Evolutionary conservation across 1,284 basidiomycete species (phyloP), one percentile per base, ranked within the genome.

Genomic region (Stygiomarasmius scandens): DNA sequence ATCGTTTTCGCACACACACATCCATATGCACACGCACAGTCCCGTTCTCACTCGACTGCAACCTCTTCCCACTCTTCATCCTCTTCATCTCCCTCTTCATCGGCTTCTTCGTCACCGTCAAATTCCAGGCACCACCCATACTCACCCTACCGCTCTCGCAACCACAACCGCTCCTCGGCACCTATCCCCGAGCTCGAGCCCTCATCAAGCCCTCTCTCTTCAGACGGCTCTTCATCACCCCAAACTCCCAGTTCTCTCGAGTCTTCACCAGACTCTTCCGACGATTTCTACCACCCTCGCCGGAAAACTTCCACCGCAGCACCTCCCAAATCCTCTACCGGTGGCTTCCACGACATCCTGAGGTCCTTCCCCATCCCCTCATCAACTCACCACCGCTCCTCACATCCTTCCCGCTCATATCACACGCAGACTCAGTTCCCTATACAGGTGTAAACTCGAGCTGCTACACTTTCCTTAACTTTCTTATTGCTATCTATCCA

Each of bases 231-330:
- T 6, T 32, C 29, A 6, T 32, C 29, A 5, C 29, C 29, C 5
- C 29, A 32, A 32, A 32, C 29, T 6, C 29, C 29, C n/a, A n/a
- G n/a, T n/a, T n/a, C n/a, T n/a, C 64, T 64, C 16, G 55, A 67
- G 12, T 65, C 67, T 5, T 69, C 70, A 19, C 64, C 67, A 9
- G 48, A 67, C 41, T 55, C 57, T 41, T 53, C 58, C 14, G 61
- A 71, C 46, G 55, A 56, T 51, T 49, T 55, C 53, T 41, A 50
- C 50, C 38, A 61, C 34, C 52, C 53, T 32, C 29, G 52, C 59
- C 34, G 58, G 64, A 34, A 34, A 34, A 14, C 38, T 19, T 12
- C 38, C 16, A 4, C 38, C 38, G n/a, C 16, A 12, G 38, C 38
- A 41, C n/a, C 38, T 9, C 4, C 38, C 38, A 41, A 8, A 41